phyloP scores from a whole-genome alignment of 306 rosid genomes.

The Prinsepia uniflora region DNA sequence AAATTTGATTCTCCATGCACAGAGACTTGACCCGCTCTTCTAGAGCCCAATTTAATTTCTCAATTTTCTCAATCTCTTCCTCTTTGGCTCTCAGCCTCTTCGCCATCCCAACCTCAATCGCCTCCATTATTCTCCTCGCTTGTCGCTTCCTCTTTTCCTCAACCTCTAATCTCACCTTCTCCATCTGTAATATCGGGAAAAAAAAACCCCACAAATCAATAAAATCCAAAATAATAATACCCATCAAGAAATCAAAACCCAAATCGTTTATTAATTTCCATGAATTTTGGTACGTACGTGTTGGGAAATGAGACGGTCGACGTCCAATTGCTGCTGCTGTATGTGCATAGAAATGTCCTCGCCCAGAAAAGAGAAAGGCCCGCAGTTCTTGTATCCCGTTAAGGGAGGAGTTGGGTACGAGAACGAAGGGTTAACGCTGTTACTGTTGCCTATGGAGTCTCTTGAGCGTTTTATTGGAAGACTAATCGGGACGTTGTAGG shows the following conservation, averaged over 20 bases:
- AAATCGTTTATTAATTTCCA: too few relatives aligned
- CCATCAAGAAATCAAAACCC: not conserved
- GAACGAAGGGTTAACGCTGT: slow-evolving; percentile 11
- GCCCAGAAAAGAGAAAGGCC: slow-evolving; percentile 66
- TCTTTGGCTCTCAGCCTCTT: slow-evolving; percentile 61
- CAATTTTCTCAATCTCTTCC: slow-evolving; percentile 71
- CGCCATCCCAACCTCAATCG: slow-evolving; percentile 50
- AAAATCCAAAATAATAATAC: not conserved
- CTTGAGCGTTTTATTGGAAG: slow-evolving; percentile 59
- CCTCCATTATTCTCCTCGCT: slow-evolving; percentile 52
- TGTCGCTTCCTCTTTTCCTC: slow-evolving; percentile 69
- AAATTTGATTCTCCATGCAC: slow-evolving; percentile 66
- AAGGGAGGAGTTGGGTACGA: slow-evolving; percentile 26
- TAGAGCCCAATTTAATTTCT: slow-evolving; percentile 70
- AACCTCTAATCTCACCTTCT: slow-evolving; percentile 66
- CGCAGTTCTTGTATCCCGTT: slow-evolving; percentile 30
- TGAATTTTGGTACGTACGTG: slow-evolving; percentile 40
- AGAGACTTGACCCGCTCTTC: slow-evolving; percentile 61
- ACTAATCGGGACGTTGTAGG: slow-evolving; percentile 38
- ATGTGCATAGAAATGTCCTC: slow-evolving; percentile 67
- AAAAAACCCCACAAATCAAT: not conserved
- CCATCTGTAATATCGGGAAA: slow-evolving; percentile 46
- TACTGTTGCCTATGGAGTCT: slow-evolving; percentile 37
- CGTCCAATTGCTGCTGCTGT: slow-evolving; percentile 66
- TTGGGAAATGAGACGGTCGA: slow-evolving; percentile 53